Evolutionary conservation across 106 monocot species (phyloP).

Genomic region (Dendrobium officinale): DNA sequence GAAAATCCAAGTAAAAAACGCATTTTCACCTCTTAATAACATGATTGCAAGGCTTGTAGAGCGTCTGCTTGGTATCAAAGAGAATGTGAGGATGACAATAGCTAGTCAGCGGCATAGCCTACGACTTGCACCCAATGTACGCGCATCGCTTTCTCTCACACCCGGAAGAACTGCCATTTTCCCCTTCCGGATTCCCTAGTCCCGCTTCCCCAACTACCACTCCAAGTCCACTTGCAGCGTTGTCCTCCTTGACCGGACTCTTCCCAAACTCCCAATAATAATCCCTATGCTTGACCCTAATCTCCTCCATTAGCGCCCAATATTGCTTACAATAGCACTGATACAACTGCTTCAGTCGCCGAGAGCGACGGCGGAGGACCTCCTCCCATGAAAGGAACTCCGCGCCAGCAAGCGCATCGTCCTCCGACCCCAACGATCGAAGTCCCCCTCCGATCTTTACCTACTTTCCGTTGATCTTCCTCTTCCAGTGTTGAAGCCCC

Average conservation of each 20-base stretch:
- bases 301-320: conserved; percentile 35
- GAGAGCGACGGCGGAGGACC: conserved; percentile 50
- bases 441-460: no score
- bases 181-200: conserved; percentile 1
- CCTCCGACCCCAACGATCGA: neutral
- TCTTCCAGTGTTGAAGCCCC: no score
- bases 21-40: conserved; percentile 40
- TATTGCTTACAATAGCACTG: conserved; percentile 30
- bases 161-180: conserved; percentile 4
- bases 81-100: conserved; percentile 56
- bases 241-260: conserved; percentile 18
- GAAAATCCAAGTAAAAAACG: neutral
- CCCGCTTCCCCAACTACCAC: neutral
- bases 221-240: neutral
- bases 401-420: conserved; percentile 9
- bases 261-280: conserved; percentile 30
- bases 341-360: conserved; percentile 21
- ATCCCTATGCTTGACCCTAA: conserved; percentile 32
- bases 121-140: conserved; percentile 33
- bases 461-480: no score
- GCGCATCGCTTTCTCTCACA: conserved; percentile 34
- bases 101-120: conserved; percentile 44
- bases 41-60: conserved; percentile 46
- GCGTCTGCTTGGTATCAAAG: conserved; percentile 38
- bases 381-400: conserved; percentile 35